Conservation (phyloP, 2,329 filamentous ascomycete genomes). For the Penicillium frequentans region DNA sequence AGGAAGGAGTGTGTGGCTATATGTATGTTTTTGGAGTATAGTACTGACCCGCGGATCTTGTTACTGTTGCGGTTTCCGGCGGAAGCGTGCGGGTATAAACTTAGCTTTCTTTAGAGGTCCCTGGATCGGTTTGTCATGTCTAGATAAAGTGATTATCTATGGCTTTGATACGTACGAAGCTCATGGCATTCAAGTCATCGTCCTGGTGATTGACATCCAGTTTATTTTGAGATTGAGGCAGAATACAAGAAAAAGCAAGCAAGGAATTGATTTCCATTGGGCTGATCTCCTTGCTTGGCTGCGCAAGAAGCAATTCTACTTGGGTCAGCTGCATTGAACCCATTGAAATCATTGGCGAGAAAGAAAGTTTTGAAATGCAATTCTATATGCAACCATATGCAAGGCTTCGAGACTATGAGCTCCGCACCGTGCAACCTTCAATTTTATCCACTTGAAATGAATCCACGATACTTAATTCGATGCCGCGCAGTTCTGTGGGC, state of each 20-base stretch:
- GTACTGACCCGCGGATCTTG: constrained; percentile 20
- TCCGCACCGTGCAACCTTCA: neutral
- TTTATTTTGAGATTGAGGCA: too few relatives aligned
- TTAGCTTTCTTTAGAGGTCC: neutral
- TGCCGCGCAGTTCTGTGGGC: neutral
- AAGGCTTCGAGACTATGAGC: neutral
- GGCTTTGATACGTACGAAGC: too few relatives aligned
- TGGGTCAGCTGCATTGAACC: neutral
- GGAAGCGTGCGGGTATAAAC: constrained; percentile 25
- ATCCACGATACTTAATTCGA: neutral
- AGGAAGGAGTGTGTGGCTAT: constrained; percentile 30
- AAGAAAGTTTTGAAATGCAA: neutral
- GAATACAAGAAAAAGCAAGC: neutral
- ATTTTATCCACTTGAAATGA: neutral
- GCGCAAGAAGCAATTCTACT: neutral
- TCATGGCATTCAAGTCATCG: too few relatives aligned
- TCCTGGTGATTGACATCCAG: too few relatives aligned
- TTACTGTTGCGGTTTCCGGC: constrained; percentile 26
- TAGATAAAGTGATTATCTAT: neutral
- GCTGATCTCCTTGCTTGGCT: neutral
- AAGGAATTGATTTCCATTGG: neutral
- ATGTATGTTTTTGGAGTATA: constrained; percentile 30
- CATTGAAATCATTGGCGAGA: neutral
- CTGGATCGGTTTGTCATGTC: neutral
- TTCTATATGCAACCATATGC: neutral